Evolutionary conservation across 768 basidiomycete genomes (phyloP), one percentile per base, ranked within the genome.

Genomic region (Rhizopogon vulgaris): DNA sequence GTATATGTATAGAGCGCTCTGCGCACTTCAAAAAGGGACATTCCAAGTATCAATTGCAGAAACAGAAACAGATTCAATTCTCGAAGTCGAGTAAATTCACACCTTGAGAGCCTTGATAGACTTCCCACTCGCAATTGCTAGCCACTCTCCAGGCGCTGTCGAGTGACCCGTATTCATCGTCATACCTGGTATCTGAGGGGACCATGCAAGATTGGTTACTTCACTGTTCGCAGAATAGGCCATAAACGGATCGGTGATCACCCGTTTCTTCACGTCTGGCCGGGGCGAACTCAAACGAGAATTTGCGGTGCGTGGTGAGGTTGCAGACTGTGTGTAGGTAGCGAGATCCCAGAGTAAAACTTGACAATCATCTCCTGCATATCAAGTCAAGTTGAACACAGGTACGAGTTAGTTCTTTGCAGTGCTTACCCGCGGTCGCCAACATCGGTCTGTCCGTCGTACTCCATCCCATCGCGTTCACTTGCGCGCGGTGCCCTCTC

Each of bases 391-490:
- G 30, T 47, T 10, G 17, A 43, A 27, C 39, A 52, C 34, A 17
- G 9, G 18, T 28, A 45, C 24, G 24, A 11, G 7, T 7, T 36
- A 9, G 17, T 37, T 15, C 4, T 37, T 52, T 46, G 41, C 38
- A 27, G 39, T 2, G 68, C 78, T 58, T 69, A 90, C 94, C 87
- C 59, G 90, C 92, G 28, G 89, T 93, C 14, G 90, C 92, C 39
- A 96, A 75, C 48, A 94, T 76, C 12, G 91, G 89, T 25, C 82
- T 86, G 18, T 92, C 88, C 2, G 81, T 81, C 3, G 87, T 79
- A 27, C 94, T 88, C 95, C 95, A 98, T 6, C 88, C 90, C 43
- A 97, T 78, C 2, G 87, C 88, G 59, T 94, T 93, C 41, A 97
- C 79, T 52, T 85, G 81, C 27, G 79, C 82, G 49, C 83, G 79